These are phyloP conservation scores for Pseudoturritis turrita DNA, from an alignment of 345 rosid genomes.

Conservation along the genomic window DNA sequence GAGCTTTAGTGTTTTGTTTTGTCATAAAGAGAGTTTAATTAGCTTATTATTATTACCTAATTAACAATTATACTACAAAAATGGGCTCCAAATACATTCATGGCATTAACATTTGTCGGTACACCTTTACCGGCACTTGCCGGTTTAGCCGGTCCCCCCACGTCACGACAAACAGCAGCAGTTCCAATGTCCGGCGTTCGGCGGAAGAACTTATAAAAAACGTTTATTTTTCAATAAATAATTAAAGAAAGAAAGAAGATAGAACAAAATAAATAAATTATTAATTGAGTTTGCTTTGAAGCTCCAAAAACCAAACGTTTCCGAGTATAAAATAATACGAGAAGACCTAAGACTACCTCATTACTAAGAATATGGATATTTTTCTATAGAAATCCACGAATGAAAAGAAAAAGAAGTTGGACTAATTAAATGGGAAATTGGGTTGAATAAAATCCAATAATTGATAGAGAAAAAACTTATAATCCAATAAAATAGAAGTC, in stretches of 20 bases:
- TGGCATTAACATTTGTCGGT: conserved; percentile 32
- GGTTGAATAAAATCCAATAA: conserved; percentile 1
- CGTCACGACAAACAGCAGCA: conserved; percentile 30
- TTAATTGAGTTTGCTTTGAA: conserved; percentile 18
- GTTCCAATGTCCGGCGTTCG: conserved; percentile 42
- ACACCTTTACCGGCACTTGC: conserved; percentile 13
- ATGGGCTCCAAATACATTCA: conserved; percentile 16
- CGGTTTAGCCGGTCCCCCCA: conserved; percentile 21
- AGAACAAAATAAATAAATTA: not conserved
- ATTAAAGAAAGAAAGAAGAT: not conserved
- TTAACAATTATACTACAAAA: not conserved
- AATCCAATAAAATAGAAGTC: conserved; percentile 19
- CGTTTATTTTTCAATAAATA: not conserved
- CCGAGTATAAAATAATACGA: conserved; percentile 12
- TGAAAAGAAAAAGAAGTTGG: conserved; percentile 14
- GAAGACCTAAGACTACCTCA: conserved; percentile 30
- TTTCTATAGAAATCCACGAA: conserved; percentile 9
- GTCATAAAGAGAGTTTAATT: conserved; percentile 19
- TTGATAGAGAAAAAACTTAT: not conserved
- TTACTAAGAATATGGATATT: conserved; percentile 11
- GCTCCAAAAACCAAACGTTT: conserved; percentile 14
- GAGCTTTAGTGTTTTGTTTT: conserved; percentile 23
- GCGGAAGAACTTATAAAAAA: conserved; percentile 30
- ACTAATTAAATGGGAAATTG: too few species aligned
- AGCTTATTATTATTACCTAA: conserved; percentile 1